Evolutionary conservation across 2,329 filamentous ascomycete genomes (phyloP).

Genomic region (Alternaria metachromatica): DNA sequence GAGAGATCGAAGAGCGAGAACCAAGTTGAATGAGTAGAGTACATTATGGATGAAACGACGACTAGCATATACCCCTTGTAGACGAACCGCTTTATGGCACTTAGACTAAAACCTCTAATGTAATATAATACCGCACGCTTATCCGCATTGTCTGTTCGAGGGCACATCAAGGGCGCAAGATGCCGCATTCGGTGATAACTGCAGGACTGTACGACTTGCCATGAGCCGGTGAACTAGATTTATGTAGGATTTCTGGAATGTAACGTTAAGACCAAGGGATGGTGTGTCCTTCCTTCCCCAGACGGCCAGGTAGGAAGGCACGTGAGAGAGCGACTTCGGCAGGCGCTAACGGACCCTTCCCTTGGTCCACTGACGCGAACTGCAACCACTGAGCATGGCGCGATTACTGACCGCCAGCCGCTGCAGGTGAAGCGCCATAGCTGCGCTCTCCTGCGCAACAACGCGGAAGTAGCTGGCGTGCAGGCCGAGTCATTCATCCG

Average conservation of each 20-base stretch:
- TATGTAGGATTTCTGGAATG: neutral
- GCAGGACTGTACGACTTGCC: neutral
- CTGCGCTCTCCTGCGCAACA: neutral
- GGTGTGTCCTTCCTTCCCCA: neutral
- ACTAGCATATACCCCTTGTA: neutral
- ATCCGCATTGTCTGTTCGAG: neutral
- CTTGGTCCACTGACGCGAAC: neutral
- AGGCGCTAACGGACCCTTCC: conserved; percentile 9
- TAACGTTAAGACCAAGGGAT: neutral
- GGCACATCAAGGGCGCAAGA: conserved; percentile 2
- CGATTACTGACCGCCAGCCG: conserved; percentile 8
- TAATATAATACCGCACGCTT: neutral
- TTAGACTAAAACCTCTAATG: neutral
- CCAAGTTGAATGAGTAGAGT: conserved; percentile 7
- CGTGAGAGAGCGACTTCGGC: conserved; percentile 21
- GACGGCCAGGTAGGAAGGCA: conserved; percentile 6
- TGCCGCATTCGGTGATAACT: conserved; percentile 3
- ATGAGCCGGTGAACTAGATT: neutral
- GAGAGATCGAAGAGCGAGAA: conserved; percentile 30
- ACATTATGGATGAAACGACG: neutral
- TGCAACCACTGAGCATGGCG: conserved; percentile 15
- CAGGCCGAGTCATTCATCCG: neutral
- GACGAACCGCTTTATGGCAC: neutral
- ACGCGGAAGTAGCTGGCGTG: neutral
- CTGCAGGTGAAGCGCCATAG: neutral